phyloP scores from a whole-genome alignment of 2,329 filamentous ascomycete genomes.

The Diaporthe humulicola region DNA sequence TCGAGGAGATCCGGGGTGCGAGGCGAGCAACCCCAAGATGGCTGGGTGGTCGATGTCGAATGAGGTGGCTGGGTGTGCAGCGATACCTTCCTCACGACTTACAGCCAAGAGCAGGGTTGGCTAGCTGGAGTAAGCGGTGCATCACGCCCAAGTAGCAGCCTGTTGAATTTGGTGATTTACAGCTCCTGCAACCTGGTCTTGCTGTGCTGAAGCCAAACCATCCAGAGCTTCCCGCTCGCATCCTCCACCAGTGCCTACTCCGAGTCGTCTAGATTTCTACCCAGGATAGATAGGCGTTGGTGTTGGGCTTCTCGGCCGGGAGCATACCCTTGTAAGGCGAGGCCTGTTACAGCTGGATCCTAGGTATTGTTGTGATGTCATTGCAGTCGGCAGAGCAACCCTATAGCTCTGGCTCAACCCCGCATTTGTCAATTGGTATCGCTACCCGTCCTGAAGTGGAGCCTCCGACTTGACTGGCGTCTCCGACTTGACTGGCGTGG shows the following conservation, averaged over 20 bases:
- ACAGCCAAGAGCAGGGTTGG: constrained; percentile 22
- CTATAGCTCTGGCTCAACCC: constrained; percentile 23
- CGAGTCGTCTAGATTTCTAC: background rate
- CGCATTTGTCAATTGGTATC: constrained; percentile 23
- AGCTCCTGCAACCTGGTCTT: background rate
- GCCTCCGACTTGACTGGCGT: background rate
- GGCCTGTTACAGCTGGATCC: constrained; percentile 9
- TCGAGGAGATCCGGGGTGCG: background rate
- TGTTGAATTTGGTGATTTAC: background rate
- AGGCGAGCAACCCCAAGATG: constrained; percentile 16
- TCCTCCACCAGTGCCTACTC: background rate
- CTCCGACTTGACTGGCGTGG: constrained; percentile 6
- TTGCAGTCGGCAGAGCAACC: constrained; percentile 41
- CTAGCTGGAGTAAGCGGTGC: constrained; percentile 9
- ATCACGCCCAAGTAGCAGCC: background rate
- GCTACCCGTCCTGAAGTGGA: background rate
- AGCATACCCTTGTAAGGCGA: constrained; percentile 21
- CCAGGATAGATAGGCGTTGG: constrained; percentile 9
- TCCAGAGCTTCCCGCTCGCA: background rate
- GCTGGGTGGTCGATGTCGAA: constrained; percentile 35
- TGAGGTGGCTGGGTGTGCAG: constrained; percentile 39
- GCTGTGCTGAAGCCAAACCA: background rate
- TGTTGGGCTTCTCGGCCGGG: constrained; percentile 24
- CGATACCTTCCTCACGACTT: constrained; percentile 16
- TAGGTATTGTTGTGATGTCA: constrained; percentile 40